A percentile compares a stretch with the other conserved stretches of the same genome.
These are phyloP conservation scores for Eimeria necatrix DNA, from an alignment of 169 alveolate genomes.

Conservation along the genomic window DNA sequence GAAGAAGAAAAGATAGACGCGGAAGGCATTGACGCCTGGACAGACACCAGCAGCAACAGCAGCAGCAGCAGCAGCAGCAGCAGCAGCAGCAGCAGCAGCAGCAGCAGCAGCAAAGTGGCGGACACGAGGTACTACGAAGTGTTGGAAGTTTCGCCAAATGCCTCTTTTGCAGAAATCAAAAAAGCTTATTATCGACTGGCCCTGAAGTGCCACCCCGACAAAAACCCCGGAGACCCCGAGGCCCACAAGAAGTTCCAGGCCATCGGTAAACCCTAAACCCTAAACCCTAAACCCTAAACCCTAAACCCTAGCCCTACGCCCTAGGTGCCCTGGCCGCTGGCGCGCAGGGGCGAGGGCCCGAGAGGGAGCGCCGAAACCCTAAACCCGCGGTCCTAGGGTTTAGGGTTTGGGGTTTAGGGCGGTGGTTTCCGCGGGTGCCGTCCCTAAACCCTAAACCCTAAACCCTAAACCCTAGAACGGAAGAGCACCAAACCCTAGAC, in stretches of 20 bases:
- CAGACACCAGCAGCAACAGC: neutral
- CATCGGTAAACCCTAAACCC: conserved; percentile 66
- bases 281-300: conserved; percentile 17
- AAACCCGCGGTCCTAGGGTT: neutral
- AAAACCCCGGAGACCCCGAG: conserved; percentile 93
- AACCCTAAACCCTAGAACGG: neutral
- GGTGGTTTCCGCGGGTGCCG: no score
- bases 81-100: no score
- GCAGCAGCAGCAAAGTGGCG: neutral
- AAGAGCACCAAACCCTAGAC: neutral
- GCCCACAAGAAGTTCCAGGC: conserved; percentile 94
- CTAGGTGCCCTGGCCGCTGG: neutral
- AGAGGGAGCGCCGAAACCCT: neutral
- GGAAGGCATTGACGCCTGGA: neutral
- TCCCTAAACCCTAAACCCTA: no score
- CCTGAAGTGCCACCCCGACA: conserved; percentile 96
- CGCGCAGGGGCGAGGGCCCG: neutral
- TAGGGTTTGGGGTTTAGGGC: neutral
- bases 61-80: neutral
- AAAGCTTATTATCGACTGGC: conserved; percentile 87
- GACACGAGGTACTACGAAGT: neutral
- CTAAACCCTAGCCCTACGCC: conserved; percentile 25
- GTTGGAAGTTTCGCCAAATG: neutral
- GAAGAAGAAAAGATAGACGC: neutral
- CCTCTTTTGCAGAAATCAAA: neutral